Conservation (phyloP, 192 early-diverging fungal species). For the Umbelopsis ramanniana region DNA sequence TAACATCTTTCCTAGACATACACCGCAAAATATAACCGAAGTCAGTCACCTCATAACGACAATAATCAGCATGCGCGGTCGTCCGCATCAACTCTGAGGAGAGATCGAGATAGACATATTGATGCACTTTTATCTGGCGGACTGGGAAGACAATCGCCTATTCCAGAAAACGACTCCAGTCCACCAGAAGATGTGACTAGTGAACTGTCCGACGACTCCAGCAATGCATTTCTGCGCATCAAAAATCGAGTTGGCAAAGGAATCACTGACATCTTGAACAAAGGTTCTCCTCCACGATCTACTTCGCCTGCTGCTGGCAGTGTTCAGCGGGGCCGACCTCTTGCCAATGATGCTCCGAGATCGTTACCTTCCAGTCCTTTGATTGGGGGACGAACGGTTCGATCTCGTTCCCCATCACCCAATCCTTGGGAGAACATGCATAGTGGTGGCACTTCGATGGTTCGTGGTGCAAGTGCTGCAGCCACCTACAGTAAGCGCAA, state of each 20-base stretch:
- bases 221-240: conserved; percentile 1
- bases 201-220: neutral
- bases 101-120: conserved; percentile 26
- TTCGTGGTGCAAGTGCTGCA: conserved; percentile 2
- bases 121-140: conserved; percentile 27
- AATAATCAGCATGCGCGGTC: neutral
- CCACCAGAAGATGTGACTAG: neutral
- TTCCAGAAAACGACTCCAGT: neutral
- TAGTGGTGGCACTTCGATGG: neutral
- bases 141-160: neutral
- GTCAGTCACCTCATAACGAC: neutral
- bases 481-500: neutral
- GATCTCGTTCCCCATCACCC: conserved; percentile 6
- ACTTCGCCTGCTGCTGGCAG: neutral
- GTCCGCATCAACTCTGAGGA: neutral
- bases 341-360: neutral
- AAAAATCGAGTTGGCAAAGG: conserved; percentile 9
- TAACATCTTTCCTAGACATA: conserved; percentile 16
- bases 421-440: conserved; percentile 6
- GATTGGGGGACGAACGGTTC: neutral
- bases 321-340: neutral
- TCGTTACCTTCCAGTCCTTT: neutral
- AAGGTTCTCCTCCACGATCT: neutral
- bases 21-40: conserved; percentile 25
- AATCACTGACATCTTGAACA: conserved; percentile 6